phyloP scores from a whole-genome alignment of 352 stramenopile species.

The Phytopythium chamaehyphon region DNA sequence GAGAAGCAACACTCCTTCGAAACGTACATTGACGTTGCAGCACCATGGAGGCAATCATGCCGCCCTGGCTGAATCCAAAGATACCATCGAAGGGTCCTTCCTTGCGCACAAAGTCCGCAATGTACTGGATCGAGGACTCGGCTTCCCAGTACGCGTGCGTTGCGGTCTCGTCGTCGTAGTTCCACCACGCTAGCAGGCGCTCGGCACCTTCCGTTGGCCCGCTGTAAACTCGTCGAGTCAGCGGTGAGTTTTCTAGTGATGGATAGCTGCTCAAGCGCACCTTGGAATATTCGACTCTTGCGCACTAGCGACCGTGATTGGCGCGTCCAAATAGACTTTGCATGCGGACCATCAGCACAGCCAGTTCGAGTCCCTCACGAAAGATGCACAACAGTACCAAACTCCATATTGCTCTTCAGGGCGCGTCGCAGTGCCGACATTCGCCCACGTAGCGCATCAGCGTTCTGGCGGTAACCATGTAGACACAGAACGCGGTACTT shows the following conservation, averaged over 20 bases:
- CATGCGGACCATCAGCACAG: not conserved
- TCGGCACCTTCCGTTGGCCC: constrained; percentile 19
- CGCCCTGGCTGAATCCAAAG: constrained; percentile 65
- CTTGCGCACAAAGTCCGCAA: constrained; percentile 36
- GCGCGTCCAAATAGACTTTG: constrained; percentile 66
- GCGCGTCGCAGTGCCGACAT: constrained; percentile 66
- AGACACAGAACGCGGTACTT: constrained; percentile 78
- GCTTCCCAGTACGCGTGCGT: constrained; percentile 34
- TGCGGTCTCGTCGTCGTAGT: constrained; percentile 40
- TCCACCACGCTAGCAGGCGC: constrained; percentile 69
- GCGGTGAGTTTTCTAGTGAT: too few species aligned
- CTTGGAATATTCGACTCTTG: too few species aligned
- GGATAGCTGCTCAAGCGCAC: too few species aligned
- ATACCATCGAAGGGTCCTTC: constrained; percentile 65
- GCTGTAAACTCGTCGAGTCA: too few species aligned
- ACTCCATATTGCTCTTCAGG: constrained; percentile 79
- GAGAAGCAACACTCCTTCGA: not conserved
- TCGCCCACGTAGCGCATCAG: constrained; percentile 56
- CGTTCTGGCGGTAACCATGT: constrained; percentile 79
- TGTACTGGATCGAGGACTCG: constrained; percentile 46
- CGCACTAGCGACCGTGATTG: constrained; percentile 59
- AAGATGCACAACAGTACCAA: constrained; percentile 35
- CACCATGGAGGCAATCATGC: constrained; percentile 46
- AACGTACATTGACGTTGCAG: constrained; percentile 49
- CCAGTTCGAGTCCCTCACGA: not conserved